A percentile compares a stretch with the other conserved stretches of the same genome.
Evolutionary conservation across 2,329 filamentous ascomycete genomes (phyloP).

Genomic region (Aureobasidium sp.): DNA sequence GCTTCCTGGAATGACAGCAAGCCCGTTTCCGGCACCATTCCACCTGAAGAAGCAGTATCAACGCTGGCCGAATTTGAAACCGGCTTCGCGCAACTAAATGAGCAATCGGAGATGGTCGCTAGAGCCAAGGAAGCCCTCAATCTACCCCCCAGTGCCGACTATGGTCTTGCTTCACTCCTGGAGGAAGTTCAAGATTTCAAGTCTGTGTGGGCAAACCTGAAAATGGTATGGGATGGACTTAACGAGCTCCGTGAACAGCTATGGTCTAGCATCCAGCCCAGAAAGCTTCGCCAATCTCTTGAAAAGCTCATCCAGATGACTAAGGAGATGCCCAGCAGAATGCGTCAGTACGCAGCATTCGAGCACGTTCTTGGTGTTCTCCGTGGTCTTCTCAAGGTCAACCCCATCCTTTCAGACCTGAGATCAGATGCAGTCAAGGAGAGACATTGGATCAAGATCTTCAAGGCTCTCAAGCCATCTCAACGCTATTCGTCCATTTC

Average conservation of each 20-base stretch:
- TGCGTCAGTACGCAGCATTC: slow-evolving; percentile 99
- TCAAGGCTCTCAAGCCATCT: slow-evolving; percentile 86
- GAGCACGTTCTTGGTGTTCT: slow-evolving; percentile 93
- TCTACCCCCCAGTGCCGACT: slow-evolving; percentile 70
- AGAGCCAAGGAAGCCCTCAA: slow-evolving; percentile 96
- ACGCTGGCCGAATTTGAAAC: slow-evolving; percentile 76
- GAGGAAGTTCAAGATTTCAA: slow-evolving; percentile 99
- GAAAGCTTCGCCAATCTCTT: slow-evolving; percentile 82
- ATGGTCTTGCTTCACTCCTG: slow-evolving; percentile 72
- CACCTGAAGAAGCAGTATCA: slow-evolving; percentile 77
- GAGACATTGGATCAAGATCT: slow-evolving; percentile 95
- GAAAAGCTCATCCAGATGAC: slow-evolving; percentile 95
- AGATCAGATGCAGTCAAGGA: slow-evolving; percentile 96
- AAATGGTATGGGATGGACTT: slow-evolving; percentile 92
- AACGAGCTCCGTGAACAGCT: slow-evolving; percentile 87
- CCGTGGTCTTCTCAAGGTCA: slow-evolving; percentile 82
- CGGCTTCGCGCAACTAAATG: slow-evolving; percentile 75
- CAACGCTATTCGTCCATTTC: slow-evolving; percentile 91
- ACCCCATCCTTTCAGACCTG: slow-evolving; percentile 76
- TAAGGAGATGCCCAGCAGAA: slow-evolving; percentile 97
- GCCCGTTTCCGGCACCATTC: slow-evolving; percentile 88
- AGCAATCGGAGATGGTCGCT: slow-evolving; percentile 85
- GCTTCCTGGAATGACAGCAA: slow-evolving; percentile 92
- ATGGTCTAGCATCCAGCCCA: slow-evolving; percentile 92
- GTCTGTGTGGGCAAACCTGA: slow-evolving; percentile 92